phyloP scores from a whole-genome alignment of 306 rosid genomes.

The Castanea crenata region DNA sequence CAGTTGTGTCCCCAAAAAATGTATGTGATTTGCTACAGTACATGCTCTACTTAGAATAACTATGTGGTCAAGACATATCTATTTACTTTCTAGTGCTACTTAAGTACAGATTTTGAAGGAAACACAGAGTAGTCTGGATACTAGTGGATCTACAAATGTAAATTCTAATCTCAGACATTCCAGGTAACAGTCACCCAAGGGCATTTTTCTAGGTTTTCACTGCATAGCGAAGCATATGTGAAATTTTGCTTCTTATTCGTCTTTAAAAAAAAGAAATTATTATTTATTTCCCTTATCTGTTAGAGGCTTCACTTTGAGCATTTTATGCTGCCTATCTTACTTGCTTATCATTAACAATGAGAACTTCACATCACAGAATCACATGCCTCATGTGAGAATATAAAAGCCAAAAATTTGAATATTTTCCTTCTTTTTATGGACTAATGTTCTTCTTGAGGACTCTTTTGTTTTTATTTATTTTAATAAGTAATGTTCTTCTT shows the following conservation, averaged over 20 bases:
- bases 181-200: conserved; percentile 45
- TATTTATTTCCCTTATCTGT: neutral
- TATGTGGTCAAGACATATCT: conserved; percentile 3
- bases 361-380: neutral
- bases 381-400: neutral
- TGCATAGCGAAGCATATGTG: neutral
- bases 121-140: conserved; percentile 12
- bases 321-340: neutral
- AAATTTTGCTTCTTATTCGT: neutral
- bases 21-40: conserved; percentile 36
- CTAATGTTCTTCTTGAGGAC: neutral
- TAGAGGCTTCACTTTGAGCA: neutral
- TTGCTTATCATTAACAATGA: conserved; percentile 1
- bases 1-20: conserved; percentile 35
- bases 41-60: neutral
- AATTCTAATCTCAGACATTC: conserved; percentile 43
- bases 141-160: conserved; percentile 37
- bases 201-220: neutral
- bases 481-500: no score
- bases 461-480: neutral
- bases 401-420: neutral
- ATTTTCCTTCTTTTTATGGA: neutral
- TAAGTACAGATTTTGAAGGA: conserved; percentile 39
- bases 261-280: no score
- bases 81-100: conserved; percentile 26